Conservation (phyloP, 164 flowering plant genomes). For the Umbellularia californica region DNA sequence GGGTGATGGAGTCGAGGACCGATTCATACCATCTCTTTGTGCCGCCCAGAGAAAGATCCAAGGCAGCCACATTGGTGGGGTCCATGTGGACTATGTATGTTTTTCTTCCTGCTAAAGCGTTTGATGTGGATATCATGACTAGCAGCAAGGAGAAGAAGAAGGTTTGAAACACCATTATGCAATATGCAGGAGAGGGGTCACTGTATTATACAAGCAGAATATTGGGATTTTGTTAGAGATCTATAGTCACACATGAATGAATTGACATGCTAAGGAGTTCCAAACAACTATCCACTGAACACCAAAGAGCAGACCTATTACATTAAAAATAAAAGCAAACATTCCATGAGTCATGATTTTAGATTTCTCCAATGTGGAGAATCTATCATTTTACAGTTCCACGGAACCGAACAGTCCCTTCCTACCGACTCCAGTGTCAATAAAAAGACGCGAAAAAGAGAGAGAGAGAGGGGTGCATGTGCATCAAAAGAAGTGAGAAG, state of each 20-base stretch:
- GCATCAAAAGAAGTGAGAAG: too few relatives aligned
- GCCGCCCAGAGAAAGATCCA: slow-evolving; percentile 17
- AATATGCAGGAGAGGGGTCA: background rate
- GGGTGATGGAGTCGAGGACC: slow-evolving; percentile 31
- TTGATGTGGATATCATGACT: slow-evolving; percentile 19
- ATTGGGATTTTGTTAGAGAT: background rate
- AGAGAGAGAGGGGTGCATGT: too few relatives aligned
- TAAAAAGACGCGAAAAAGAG: too few relatives aligned
- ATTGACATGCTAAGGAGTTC: too few relatives aligned
- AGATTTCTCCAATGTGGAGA: too few relatives aligned
- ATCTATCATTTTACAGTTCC: too few relatives aligned
- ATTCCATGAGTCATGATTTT: too few relatives aligned
- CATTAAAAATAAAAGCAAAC: too few relatives aligned
- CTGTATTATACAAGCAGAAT: background rate
- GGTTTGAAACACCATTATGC: slow-evolving; percentile 13
- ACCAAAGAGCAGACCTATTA: too few relatives aligned
- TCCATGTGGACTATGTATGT: slow-evolving; percentile 72
- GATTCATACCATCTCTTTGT: slow-evolving; percentile 38
- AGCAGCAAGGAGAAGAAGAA: slow-evolving; percentile 17
- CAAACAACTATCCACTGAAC: too few relatives aligned
- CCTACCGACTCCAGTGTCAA: too few relatives aligned
- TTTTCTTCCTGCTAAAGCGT: slow-evolving; percentile 26
- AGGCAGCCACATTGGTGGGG: slow-evolving; percentile 28
- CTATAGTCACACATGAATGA: background rate
- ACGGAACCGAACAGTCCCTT: too few relatives aligned